A percentile compares a stretch with the other conserved stretches of the same genome.
Conservation (phyloP, 352 stramenopile species). For the Phytophthora litchii region DNA sequence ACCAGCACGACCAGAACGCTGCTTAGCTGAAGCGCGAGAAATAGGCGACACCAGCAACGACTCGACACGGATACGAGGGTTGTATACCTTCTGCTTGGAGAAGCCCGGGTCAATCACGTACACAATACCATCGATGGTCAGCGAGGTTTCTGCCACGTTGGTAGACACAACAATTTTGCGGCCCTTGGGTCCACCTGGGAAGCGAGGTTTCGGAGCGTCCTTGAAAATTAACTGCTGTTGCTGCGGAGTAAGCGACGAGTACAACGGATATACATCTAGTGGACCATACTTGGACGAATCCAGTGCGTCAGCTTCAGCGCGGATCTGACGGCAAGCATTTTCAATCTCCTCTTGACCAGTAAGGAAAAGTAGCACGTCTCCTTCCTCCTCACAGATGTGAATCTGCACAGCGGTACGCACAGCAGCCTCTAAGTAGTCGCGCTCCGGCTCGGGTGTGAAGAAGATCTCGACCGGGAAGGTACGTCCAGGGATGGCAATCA, state of each 20-base stretch:
- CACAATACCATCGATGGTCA: conserved; percentile 99
- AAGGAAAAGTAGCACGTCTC: conserved; percentile 99
- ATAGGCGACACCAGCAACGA: conserved; percentile 99
- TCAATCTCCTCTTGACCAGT: conserved; percentile 99
- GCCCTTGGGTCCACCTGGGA: conserved; percentile 84
- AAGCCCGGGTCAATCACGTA: conserved; percentile 99
- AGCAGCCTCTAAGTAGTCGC: conserved; percentile 97
- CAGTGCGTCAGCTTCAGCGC: conserved; percentile 81
- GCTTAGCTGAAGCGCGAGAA: conserved; percentile 94
- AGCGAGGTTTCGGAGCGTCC: conserved; percentile 92
- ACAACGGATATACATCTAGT: conserved; percentile 96
- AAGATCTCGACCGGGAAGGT: conserved; percentile 99
- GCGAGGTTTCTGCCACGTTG: conserved; percentile 99
- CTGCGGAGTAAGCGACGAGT: conserved; percentile 97
- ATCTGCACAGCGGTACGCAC: conserved; percentile 93
- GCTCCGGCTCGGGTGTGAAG: conserved; percentile 96
- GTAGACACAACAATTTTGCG: conserved; percentile 98
- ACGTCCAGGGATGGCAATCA: conserved; percentile 95
- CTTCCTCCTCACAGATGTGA: conserved; percentile 96
- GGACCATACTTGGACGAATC: conserved; percentile 95
- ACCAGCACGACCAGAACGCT: conserved; percentile 93
- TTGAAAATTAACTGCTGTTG: conserved; percentile 99
- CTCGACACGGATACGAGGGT: conserved; percentile 98
- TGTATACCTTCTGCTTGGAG: conserved; percentile 99
- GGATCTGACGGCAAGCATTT: conserved; percentile 93